Base-by-base conservation (phyloP, 2,329 filamentous ascomycete species). In the Trichoderma cornu-damae region DNA sequence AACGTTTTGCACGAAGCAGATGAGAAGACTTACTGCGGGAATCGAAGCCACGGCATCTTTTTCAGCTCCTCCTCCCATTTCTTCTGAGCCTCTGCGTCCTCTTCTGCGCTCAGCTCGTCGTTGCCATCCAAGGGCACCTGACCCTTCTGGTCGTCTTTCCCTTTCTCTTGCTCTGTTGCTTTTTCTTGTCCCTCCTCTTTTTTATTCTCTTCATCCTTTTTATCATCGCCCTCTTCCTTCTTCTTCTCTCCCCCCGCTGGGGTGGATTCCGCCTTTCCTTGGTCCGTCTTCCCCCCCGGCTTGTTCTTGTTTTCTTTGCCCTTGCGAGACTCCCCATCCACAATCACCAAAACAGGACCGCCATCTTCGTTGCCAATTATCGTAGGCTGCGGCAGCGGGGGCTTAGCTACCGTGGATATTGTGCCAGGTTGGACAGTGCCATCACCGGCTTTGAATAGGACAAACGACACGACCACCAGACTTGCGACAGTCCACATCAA, bases 401-500 rank as follows among this genome's bases (percentile, higher is more conserved):
- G 28, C 28, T 48, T 30, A 14, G 22, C 20, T 37, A 16, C 14
- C 12, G 49, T 37, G 9, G 53, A 12, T 28, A 18, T 9, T 38
- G 24, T 14, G 48, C 34, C 24, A n/a, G 28, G 32, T 30, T 55
- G 49, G n/a, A 14, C 22, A 12, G 58, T 43, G 12, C 66, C 63
- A 49, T 69, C 60, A 40, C 65, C 61, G 9, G 66, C 60, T 16
- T 69, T 73, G 60, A 75, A 74, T 4, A 80, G 62, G 2, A 72
- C 63, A 35, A 79, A 42, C 4, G 70, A 70, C 8, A 78, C 64
- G 18, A 82, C 65, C 34, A 72, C 60, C 47, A 77, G 67, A 49
- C 75, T 65, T 12, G 73, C 67, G n/a, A 76, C 59, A 5, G 70
- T 71, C 79, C 80, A 82, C 65, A 80, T 68, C 42, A 82, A 67